Evolutionary conservation across 2,329 filamentous ascomycete genomes (phyloP).

Genomic region (Coniella vitis): DNA sequence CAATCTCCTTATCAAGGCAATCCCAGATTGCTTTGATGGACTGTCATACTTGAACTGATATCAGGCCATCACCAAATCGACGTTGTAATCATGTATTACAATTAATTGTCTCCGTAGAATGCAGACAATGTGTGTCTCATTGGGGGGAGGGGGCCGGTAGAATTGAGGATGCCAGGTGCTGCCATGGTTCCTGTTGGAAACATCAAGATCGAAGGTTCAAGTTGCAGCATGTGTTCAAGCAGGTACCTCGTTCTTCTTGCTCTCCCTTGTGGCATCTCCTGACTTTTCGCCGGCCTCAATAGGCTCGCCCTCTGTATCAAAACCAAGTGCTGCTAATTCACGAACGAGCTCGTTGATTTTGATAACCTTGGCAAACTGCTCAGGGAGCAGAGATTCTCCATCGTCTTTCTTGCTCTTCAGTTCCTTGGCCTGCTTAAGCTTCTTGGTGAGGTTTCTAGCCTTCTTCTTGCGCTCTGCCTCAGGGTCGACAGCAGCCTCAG

Average conservation of each 20-base stretch:
- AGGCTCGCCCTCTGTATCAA: constrained; percentile 69
- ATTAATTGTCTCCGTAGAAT: no score
- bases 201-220: background rate
- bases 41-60: no score
- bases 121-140: no score
- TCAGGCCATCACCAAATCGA: no score
- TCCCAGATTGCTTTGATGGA: no score
- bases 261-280: constrained; percentile 44
- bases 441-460: constrained; percentile 85
- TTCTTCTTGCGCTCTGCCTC: constrained; percentile 87
- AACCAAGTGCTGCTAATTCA: constrained; percentile 77
- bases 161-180: no score
- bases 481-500: constrained; percentile 41
- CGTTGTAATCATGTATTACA: no score
- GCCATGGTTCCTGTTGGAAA: background rate
- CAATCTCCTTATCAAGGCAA: no score
- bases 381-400: constrained; percentile 75
- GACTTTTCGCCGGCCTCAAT: constrained; percentile 9
- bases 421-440: constrained; percentile 87
- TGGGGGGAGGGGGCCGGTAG: no score
- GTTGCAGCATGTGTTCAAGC: constrained; percentile 3
- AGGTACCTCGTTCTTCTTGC: constrained; percentile 13
- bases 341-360: constrained; percentile 91
- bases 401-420: constrained; percentile 85
- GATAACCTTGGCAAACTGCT: constrained; percentile 96